phyloP scores from a whole-genome alignment of 2,329 filamentous ascomycete genomes.

The Pyrenophora seminiperda region DNA sequence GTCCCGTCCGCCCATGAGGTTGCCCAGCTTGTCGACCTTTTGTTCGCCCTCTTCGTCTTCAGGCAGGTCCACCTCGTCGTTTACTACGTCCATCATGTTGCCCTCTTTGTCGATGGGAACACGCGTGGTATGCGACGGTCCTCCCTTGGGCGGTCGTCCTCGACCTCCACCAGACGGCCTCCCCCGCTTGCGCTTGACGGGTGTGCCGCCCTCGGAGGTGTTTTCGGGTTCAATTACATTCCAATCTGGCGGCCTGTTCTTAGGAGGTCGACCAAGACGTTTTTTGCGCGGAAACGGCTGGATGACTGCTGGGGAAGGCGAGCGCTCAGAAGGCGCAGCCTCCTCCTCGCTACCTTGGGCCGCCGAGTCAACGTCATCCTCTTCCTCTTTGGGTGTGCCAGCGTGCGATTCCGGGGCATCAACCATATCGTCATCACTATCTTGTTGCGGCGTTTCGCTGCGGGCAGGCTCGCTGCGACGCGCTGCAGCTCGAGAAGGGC shows the following conservation, averaged over 20 bases:
- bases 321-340: conserved; percentile 53
- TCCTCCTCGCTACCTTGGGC: conserved; percentile 50
- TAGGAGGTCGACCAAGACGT: conserved; percentile 82
- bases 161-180: conserved; percentile 63
- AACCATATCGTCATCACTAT: conserved; percentile 45
- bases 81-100: conserved; percentile 83
- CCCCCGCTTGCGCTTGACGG: conserved; percentile 56
- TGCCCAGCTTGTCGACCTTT: conserved; percentile 90
- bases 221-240: conserved; percentile 58
- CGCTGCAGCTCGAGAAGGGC: conserved; percentile 47
- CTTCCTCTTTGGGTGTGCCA: conserved; percentile 54
- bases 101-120: conserved; percentile 93
- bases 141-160: conserved; percentile 72
- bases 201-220: conserved; percentile 55
- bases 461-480: conserved; percentile 46
- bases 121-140: conserved; percentile 75
- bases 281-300: conserved; percentile 69
- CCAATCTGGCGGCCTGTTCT: conserved; percentile 82
- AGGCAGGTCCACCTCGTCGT: conserved; percentile 89
- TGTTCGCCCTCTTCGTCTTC: conserved; percentile 86
- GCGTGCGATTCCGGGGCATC: conserved; percentile 42
- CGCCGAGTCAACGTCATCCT: conserved; percentile 56
- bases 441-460: conserved; percentile 45
- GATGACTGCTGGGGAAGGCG: conserved; percentile 56
- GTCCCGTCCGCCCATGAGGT: conserved; percentile 80